phyloP scores from a whole-genome alignment of 1,284 basidiomycete genomes.

The Cryptococcus neoformans region DNA sequence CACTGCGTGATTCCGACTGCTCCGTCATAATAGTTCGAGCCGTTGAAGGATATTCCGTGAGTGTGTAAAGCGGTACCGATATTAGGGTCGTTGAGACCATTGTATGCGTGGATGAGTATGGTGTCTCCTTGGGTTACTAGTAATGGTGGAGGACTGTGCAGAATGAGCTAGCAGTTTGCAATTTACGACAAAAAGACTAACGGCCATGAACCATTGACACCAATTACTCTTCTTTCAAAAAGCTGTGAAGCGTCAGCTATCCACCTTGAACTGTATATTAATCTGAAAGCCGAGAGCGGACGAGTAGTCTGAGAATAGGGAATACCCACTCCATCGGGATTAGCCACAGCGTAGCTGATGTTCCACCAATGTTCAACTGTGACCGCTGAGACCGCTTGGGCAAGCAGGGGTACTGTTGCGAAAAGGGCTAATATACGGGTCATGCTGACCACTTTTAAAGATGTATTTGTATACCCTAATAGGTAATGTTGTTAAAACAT shows the following conservation, averaged over 20 bases:
- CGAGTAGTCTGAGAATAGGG: not conserved
- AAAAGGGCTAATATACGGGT: constrained; percentile 1
- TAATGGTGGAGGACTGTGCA: constrained; percentile 67
- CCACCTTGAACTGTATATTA: too few species aligned
- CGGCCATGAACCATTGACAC: constrained; percentile 90
- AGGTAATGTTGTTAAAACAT: too few species aligned
- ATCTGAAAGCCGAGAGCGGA: too few species aligned
- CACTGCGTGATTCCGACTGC: constrained; percentile 80
- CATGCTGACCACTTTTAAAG: not conserved
- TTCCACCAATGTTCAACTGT: constrained; percentile 47
- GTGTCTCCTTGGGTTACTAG: constrained; percentile 66
- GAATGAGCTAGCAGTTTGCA: not conserved
- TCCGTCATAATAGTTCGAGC: constrained; percentile 81
- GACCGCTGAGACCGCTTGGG: constrained; percentile 17
- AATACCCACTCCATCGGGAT: constrained; percentile 47
- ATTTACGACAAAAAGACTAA: constrained; percentile 50
- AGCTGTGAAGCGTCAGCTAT: not conserved
- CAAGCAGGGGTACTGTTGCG: not conserved
- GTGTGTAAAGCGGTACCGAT: constrained; percentile 61
- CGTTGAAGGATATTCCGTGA: constrained; percentile 92
- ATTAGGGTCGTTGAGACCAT: constrained; percentile 62
- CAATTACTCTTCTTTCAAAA: constrained; percentile 65
- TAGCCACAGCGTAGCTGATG: constrained; percentile 41
- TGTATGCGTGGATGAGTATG: constrained; percentile 66
- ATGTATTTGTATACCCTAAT: too few species aligned